Conservation (phyloP, 2,329 filamentous ascomycete species). For the Chrysoporthe puriensis region DNA sequence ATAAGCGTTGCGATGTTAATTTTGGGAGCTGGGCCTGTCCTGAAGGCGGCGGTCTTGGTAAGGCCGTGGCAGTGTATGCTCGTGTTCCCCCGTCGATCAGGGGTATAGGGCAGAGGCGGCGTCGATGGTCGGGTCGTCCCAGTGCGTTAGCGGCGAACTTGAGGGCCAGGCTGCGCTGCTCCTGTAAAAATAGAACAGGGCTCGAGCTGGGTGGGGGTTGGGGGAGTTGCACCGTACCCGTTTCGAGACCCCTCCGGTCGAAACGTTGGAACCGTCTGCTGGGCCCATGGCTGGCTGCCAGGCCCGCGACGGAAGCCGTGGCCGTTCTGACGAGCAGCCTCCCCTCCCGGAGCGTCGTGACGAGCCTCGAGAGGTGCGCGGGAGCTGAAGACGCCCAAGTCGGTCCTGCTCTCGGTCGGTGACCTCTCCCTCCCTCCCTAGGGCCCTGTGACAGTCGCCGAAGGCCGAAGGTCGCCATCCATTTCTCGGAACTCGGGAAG, state of each 20-base stretch:
- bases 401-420: too few species aligned
- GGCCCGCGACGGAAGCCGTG: neutral
- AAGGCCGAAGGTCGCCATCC: neutral
- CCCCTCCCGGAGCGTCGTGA: neutral
- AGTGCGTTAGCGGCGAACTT: constrained; percentile 7
- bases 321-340: neutral
- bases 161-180: neutral
- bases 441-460: neutral
- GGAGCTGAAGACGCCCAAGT: too few species aligned
- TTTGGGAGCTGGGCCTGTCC: constrained; percentile 1
- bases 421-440: neutral
- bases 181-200: constrained; percentile 13
- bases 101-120: neutral
- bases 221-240: constrained; percentile 5
- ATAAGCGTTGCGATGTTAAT: constrained; percentile 1
- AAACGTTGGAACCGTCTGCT: neutral
- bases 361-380: neutral
- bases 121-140: constrained; percentile 14
- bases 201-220: neutral
- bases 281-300: constrained; percentile 1
- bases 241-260: neutral
- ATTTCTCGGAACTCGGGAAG: neutral
- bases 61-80: constrained; percentile 12
- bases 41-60: neutral
- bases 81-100: constrained; percentile 11